phyloP scores from a whole-genome alignment of 75 land plant genomes.

The Sequoiadendron giganteum region DNA sequence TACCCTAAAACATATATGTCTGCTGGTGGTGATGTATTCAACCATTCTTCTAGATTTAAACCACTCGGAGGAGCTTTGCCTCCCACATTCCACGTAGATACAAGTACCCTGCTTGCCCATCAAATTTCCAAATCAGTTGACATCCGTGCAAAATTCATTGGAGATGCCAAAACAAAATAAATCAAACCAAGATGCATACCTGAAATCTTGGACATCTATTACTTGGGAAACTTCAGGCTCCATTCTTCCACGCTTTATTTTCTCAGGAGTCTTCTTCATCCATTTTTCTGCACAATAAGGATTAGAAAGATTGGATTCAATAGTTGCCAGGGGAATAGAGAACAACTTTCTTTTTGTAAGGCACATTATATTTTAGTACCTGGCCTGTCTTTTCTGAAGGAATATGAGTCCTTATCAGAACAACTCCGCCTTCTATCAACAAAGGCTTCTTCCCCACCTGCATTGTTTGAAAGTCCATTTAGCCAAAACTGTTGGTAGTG shows the following conservation, averaged over 20 bases:
- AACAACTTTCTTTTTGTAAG: not conserved
- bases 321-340: not conserved
- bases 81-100: constrained; percentile 95
- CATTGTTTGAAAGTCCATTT: not conserved
- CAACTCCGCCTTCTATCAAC: constrained; percentile 57
- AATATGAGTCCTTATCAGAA: constrained; percentile 63
- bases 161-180: not conserved
- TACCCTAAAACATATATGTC: constrained; percentile 97
- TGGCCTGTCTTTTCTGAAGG: constrained; percentile 61
- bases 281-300: constrained; percentile 31
- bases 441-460: constrained; percentile 2
- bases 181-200: constrained; percentile 25
- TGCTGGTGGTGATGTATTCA: constrained; percentile 69
- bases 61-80: constrained; percentile 81
- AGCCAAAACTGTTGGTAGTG: not conserved
- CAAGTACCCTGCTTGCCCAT: constrained; percentile 49
- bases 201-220: constrained; percentile 55
- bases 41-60: constrained; percentile 82
- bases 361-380: constrained; percentile 20
- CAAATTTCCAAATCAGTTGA: not conserved
- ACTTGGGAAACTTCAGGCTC: constrained; percentile 41
- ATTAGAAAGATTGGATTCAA: not conserved
- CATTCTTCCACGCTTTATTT: constrained; percentile 25
- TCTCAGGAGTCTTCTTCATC: constrained; percentile 27
- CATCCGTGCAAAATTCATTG: not conserved